Conservation (phyloP, 2,329 filamentous ascomycete genomes). For the Rutstroemia sydowiana region DNA sequence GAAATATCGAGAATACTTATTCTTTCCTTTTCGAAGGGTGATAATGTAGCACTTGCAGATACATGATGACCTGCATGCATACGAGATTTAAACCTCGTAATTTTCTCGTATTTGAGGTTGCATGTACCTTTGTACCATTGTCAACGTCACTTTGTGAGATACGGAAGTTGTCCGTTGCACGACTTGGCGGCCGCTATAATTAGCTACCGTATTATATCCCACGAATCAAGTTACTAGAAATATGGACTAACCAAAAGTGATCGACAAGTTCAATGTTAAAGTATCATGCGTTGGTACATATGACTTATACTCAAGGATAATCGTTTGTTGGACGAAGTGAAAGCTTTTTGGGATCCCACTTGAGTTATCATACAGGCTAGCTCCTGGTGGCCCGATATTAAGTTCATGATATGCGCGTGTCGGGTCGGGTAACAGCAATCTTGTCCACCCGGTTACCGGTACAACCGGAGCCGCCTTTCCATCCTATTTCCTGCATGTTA, state of each 20-base stretch:
- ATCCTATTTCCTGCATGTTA: too few species aligned
- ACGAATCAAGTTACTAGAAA: background rate
- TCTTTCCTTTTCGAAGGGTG: background rate
- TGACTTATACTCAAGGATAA: too few species aligned
- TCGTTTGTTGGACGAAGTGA: too few species aligned
- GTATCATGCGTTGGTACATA: too few species aligned
- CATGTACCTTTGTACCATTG: background rate
- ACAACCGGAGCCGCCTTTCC: too few species aligned
- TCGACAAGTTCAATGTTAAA: background rate
- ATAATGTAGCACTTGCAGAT: background rate
- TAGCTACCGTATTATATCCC: background rate
- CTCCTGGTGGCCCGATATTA: too few species aligned
- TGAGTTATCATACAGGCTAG: too few species aligned
- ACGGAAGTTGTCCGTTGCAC: background rate
- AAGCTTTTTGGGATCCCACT: too few species aligned
- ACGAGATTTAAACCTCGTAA: background rate
- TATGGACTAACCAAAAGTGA: background rate
- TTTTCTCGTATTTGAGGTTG: background rate
- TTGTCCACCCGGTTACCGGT: too few species aligned
- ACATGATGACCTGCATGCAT: background rate
- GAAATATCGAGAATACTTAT: background rate
- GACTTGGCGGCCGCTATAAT: background rate
- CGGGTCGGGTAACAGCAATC: too few species aligned
- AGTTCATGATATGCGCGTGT: too few species aligned
- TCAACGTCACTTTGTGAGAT: background rate